These are phyloP conservation scores for Petunia hybrid DNA, from an alignment of 305 asterid genomes.

Conservation along the genomic window DNA sequence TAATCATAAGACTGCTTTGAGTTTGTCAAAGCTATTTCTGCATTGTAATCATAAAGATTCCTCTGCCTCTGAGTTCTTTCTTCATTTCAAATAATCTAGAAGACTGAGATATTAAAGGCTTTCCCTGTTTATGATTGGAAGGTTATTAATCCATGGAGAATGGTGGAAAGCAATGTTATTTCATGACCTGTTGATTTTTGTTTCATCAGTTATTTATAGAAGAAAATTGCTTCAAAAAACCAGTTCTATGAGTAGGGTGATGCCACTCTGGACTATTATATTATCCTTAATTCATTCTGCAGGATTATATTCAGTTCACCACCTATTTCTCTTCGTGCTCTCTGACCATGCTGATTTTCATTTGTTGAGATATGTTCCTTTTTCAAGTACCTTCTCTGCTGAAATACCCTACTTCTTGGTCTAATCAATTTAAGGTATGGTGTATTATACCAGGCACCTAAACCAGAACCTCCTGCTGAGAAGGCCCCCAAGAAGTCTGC, in stretches of 20 bases:
- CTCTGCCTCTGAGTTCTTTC: not conserved
- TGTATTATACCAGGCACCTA: conserved; percentile 58
- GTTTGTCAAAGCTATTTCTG: not conserved
- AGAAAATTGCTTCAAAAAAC: not conserved
- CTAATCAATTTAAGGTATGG: conserved; percentile 7
- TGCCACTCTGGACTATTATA: not conserved
- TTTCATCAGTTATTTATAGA: not conserved
- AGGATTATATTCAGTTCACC: not conserved
- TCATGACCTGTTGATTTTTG: not conserved
- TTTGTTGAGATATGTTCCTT: not conserved
- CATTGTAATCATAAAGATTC: not conserved
- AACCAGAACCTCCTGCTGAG: conserved; percentile 58
- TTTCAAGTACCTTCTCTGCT: conserved; percentile 1
- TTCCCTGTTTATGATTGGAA: conserved; percentile 1
- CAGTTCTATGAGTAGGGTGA: not conserved
- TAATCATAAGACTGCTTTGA: conserved; percentile 5
- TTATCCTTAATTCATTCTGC: not conserved
- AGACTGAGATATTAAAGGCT: not conserved
- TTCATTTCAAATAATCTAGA: not conserved
- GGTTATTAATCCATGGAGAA: not conserved
- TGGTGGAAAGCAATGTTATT: not conserved
- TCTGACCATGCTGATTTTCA: not conserved
- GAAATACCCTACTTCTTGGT: not conserved
- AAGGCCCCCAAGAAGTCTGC: conserved; percentile 58
- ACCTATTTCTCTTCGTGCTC: not conserved